Percentiles rank a stretch among this genome's conserved stretches.
These are phyloP conservation scores for Phytophthora syringae DNA, from an alignment of 352 stramenopile species.

Conservation along the genomic window DNA sequence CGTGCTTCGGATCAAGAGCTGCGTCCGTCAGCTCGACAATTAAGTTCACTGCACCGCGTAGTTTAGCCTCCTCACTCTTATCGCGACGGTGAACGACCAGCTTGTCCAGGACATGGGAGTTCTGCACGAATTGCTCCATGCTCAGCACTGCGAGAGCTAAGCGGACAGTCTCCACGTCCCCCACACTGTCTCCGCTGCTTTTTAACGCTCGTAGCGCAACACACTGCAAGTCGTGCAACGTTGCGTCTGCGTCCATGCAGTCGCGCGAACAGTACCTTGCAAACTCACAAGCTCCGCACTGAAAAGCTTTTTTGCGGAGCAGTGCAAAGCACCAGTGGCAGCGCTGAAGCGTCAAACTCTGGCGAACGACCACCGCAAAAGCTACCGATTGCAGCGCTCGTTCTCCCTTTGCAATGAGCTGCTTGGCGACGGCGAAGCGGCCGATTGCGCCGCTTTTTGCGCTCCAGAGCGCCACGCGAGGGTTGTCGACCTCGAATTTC, in stretches of 20 bases:
- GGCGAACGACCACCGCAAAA: conserved; percentile 58
- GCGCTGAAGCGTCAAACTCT: conserved; percentile 31
- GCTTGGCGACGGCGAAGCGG: conserved; percentile 44
- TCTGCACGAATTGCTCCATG: conserved; percentile 58
- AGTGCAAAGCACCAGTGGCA: conserved; percentile 72
- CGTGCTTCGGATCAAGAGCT: conserved; percentile 30
- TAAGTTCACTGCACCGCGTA: no score
- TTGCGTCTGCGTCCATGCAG: conserved; percentile 49
- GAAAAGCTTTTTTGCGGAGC: no score
- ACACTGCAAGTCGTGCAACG: conserved; percentile 65
- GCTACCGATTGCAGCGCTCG: conserved; percentile 46
- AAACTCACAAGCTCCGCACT: conserved; percentile 24
- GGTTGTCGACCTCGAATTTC: conserved; percentile 30
- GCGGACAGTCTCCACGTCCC: conserved; percentile 53
- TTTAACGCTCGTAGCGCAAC: conserved; percentile 34
- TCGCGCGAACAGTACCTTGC: conserved; percentile 58
- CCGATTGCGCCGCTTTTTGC: conserved; percentile 21
- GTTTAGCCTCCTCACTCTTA: background rate
- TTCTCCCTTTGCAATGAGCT: conserved; percentile 34
- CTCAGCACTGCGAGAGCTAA: conserved; percentile 59
- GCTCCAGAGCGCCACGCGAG: conserved; percentile 34
- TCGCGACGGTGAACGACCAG: conserved; percentile 29
- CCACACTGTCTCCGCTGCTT: background rate
- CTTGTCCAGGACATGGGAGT: conserved; percentile 23
- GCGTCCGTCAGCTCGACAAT: conserved; percentile 7